Base-by-base conservation (phyloP, 2,329 filamentous ascomycete genomes). In the Lasiodiplodia citricola region DNA sequence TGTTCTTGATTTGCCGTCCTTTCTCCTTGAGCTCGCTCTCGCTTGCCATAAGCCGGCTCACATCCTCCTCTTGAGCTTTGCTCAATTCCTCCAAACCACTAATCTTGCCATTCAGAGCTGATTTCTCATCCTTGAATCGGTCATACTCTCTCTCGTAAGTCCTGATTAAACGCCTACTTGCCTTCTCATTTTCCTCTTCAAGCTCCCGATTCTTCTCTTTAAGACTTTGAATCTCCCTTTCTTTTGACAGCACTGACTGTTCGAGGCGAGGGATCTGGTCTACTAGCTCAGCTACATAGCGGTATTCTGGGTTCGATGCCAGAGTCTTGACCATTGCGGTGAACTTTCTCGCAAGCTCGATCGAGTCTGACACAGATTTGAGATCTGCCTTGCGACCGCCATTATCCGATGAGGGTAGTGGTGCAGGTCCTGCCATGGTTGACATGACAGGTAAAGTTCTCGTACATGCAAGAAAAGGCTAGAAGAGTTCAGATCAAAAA, bases 1-100 rank as follows among this genome's bases (percentile, higher is more conserved):
- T 58, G 11, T 28, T 25, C 56, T 58, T 58, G 18, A 58, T 21
- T 58, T 58, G 35, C 14, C 56, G 56, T n/a, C 56, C 56, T 58
- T 58, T 58, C 23, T 58, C 56, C 56, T 58, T 58, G 2, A 58
- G 35, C 28, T 58, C 35, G 56, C 35, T 41, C 14, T 58, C 35
- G 8, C 56, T 58, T 11, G 16, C 56, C 14, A 23, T 58, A 11
- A 58, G 56, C n/a, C 56, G 56, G 14, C 7, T 58, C 16, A 58
- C 35, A 28, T 25, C 14, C 6, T 58, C 28, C 16, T 58, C 31
- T 58, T 58, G 35, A 58, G 18, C 21, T 18, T 58, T 38, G 18
- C 16, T 41, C 10, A 11, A 11, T 18, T 58, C 25, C n/a, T 58
- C 35, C 18, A 58, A n/a, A 21, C 16, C 16, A 11, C 35, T 14